A percentile compares a stretch with the other conserved stretches of the same genome.
Evolutionary conservation across 345 rosid species (phyloP).

Genomic region (Eucalyptus tenuipes): DNA sequence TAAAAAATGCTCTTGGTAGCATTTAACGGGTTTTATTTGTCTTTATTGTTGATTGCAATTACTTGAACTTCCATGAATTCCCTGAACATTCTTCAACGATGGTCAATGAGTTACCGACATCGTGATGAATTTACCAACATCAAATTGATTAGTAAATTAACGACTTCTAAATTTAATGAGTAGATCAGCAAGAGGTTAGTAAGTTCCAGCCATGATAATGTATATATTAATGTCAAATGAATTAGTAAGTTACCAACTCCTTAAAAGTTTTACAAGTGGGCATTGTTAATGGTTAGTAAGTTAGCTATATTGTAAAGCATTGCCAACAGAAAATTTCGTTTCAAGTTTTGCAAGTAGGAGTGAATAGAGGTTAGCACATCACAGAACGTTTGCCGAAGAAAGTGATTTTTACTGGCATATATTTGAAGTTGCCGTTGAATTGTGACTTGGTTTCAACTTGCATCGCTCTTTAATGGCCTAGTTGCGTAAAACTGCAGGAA

Average conservation of each 20-base stretch:
- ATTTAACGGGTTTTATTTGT: neutral
- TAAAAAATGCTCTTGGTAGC: neutral
- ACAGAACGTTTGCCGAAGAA: neutral
- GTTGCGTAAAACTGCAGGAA: neutral
- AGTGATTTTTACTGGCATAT: neutral
- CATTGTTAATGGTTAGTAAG: neutral
- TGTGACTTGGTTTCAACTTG: neutral
- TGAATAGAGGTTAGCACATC: neutral
- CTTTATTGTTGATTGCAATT: neutral
- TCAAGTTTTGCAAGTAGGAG: neutral
- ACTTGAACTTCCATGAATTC: neutral
- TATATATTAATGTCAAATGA: neutral
- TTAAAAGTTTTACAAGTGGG: neutral
- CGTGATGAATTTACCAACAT: neutral
- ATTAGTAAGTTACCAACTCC: accelerated
- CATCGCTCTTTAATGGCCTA: neutral
- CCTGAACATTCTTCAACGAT: neutral
- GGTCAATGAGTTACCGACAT: neutral
- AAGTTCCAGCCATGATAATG: neutral
- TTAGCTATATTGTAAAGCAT: neutral
- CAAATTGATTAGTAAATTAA: neutral
- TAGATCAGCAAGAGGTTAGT: neutral
- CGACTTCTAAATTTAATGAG: neutral
- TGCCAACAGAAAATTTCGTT: neutral
- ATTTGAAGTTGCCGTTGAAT: neutral